These are phyloP conservation scores for Zasmidium angulare DNA, from an alignment of 2,329 filamentous ascomycete species.

Conservation along the genomic window DNA sequence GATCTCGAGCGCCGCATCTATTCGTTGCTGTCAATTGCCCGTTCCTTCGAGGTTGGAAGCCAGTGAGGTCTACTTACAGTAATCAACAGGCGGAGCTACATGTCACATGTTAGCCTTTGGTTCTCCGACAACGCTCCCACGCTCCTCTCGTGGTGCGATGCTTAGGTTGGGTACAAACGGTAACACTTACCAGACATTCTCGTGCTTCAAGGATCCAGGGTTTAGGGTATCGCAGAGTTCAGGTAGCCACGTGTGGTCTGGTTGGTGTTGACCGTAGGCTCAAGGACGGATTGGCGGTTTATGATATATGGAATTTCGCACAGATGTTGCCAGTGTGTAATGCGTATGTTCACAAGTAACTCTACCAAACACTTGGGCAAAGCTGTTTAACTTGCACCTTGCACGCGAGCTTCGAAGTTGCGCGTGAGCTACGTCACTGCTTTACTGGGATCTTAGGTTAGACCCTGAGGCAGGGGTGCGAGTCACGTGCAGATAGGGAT, in stretches of 20 bases:
- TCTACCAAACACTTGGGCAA: too few species aligned
- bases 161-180: neutral
- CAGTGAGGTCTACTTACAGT: constrained; percentile 19
- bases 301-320: too few species aligned
- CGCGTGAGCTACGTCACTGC: too few species aligned
- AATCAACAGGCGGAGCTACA: constrained; percentile 36
- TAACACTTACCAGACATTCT: neutral
- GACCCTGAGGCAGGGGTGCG: neutral
- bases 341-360: too few species aligned
- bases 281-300: neutral
- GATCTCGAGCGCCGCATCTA: constrained; percentile 36
- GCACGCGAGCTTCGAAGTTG: too few species aligned
- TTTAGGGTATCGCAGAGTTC: neutral
- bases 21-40: neutral
- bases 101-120: constrained; percentile 2
- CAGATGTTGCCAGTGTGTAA: too few species aligned
- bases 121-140: neutral
- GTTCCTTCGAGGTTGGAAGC: neutral
- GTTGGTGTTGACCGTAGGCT: neutral
- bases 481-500: neutral
- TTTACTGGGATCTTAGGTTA: too few species aligned
- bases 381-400: too few species aligned
- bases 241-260: neutral
- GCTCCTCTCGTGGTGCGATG: too few species aligned
- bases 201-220: neutral